Base-by-base conservation (phyloP, 1,284 basidiomycete genomes). In the Irpex lacteus region DNA sequence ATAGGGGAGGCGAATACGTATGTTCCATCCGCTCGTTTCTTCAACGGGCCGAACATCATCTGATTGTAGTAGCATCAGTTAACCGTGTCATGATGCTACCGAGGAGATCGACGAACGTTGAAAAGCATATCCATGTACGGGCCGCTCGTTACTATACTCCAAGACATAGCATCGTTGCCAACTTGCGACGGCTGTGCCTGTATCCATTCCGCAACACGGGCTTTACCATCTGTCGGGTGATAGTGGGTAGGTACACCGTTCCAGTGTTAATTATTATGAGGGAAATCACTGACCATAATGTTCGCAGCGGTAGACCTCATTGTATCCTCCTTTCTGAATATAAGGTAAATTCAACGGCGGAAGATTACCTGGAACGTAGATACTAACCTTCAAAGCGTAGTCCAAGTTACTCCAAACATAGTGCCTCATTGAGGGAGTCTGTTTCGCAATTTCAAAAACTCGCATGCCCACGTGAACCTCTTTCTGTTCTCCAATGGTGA, bases 371-470 rank as follows among this genome's bases (percentile, higher is more conserved):
- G 26, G 26, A 26, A 26, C 26, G 11, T 9, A 32, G 18, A 15
- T 13, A 61, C 68, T 19, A 57, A 80, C 80, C 76, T 82, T 82
- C 64, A 75, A 75, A 4, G 69, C 72, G 67, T 82, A 82, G 63
- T 79, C 77, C 9, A 83, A 69, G 60, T 73, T 78, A 65, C 78
- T 80, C 78, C 77, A 83, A 26, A 83, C 71, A 58, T 78, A 79
- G 64, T 83, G 81, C 37, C 73, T 69, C 59, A 81, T 70, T 15
- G 75, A 66, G 5, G 70, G 69, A 1, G 68, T 71, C 36, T 76
- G 75, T 63, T 78, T 77, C 2, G 82, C 79, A n/a, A 76, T 68
- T 66, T 83, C 80, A 66, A 79, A 83, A 3, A 82, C 77, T 55
- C 80, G 74, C 63, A 82, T 76, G 0, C 79, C 80, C 11, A 73